phyloP scores from a whole-genome alignment of 2,329 filamentous ascomycete species.

The Ophiosphaerella korrae region DNA sequence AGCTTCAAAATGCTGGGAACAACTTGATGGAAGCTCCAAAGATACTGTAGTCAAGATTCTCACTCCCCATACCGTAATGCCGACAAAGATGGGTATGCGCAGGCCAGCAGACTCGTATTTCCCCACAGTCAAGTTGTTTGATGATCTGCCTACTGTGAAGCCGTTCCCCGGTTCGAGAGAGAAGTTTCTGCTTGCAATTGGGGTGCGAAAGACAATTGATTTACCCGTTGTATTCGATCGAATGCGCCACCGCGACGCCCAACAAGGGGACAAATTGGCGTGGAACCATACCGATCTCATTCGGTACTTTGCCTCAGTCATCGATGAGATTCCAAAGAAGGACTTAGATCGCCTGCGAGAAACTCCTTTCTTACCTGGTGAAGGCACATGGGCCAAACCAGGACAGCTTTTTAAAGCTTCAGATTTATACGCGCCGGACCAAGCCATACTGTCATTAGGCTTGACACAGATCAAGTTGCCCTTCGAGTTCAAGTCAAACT shows the following conservation, averaged over 20 bases:
- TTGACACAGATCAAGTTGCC: conserved; percentile 67
- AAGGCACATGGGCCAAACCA: conserved; percentile 44
- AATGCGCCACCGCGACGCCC: conserved; percentile 67
- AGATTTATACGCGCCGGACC: conserved; percentile 44
- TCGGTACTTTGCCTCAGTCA: conserved; percentile 89
- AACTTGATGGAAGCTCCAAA: conserved; percentile 70
- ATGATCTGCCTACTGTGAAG: conserved; percentile 84
- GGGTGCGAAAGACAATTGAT: conserved; percentile 94
- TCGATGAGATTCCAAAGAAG: conserved; percentile 80
- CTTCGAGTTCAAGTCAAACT: conserved; percentile 66
- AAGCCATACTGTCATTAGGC: conserved; percentile 37
- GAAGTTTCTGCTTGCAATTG: conserved; percentile 80
- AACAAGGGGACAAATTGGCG: conserved; percentile 58
- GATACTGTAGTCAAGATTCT: conserved; percentile 68
- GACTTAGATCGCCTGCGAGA: conserved; percentile 80
- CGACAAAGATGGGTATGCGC: conserved; percentile 88
- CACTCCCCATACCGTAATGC: conserved; percentile 74
- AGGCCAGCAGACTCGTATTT: conserved; percentile 89
- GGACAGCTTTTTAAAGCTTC: conserved; percentile 43
- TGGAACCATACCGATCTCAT: conserved; percentile 96
- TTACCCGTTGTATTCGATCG: conserved; percentile 91
- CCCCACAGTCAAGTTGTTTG: conserved; percentile 89
- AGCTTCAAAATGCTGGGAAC: conserved; percentile 89
- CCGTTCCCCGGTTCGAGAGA: conserved; percentile 80
- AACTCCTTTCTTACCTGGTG: conserved; percentile 79